Evolutionary conservation across 148 eudicot species (phyloP).

Genomic region (Camellia japonica): DNA sequence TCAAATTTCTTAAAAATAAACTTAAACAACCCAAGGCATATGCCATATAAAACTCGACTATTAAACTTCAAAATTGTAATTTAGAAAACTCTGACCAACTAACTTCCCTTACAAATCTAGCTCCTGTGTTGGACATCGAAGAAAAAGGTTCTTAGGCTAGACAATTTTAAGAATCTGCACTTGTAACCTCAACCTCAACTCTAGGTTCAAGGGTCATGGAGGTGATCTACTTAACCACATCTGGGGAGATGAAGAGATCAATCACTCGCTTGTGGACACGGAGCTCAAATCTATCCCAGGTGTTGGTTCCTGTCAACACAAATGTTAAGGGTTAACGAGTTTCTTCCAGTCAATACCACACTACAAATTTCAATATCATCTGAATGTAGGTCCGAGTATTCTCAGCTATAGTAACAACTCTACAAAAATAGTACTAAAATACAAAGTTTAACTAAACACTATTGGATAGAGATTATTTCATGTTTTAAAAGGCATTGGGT

Average conservation of each 20-base stretch:
- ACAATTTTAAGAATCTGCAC: slow-evolving; percentile 59
- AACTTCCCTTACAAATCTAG: neutral
- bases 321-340: neutral
- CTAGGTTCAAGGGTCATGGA: slow-evolving; percentile 83
- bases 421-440: neutral
- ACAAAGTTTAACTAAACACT: neutral
- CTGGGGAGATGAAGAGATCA: slow-evolving; percentile 85
- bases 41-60: neutral
- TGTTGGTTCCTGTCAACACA: slow-evolving; percentile 62
- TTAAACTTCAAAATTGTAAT: slow-evolving; percentile 7
- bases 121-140: neutral
- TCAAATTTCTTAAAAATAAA: neutral
- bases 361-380: neutral
- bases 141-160: neutral
- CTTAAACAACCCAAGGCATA: no score
- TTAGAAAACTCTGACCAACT: neutral
- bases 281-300: slow-evolving; percentile 78
- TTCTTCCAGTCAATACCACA: neutral
- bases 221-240: slow-evolving; percentile 87
- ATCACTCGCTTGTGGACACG: slow-evolving; percentile 88
- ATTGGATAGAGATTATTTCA: no score
- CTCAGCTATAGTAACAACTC: neutral
- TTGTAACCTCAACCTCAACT: slow-evolving; percentile 86
- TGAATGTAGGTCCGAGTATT: neutral
- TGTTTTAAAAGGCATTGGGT: neutral